Percentiles rank a stretch among this genome's conserved stretches.
Conservation (phyloP, 2,329 filamentous ascomycete species). For the Huntiella moniliformis region DNA sequence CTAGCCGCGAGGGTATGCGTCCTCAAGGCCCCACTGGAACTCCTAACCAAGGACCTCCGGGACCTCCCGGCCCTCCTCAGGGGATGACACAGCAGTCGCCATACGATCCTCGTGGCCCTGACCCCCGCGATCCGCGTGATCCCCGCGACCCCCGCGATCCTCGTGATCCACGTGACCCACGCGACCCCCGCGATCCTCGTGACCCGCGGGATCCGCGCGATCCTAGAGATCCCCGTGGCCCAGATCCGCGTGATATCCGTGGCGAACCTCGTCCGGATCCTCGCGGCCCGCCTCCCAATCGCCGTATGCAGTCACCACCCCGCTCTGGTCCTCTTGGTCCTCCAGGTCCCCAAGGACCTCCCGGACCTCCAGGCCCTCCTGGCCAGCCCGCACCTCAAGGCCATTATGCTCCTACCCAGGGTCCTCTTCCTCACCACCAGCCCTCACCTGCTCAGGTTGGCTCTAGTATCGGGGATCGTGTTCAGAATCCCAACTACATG, state of each 20-base stretch:
- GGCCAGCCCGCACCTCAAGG: slow-evolving; percentile 31
- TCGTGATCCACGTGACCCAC: slow-evolving; percentile 15
- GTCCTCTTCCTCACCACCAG: slow-evolving; percentile 18
- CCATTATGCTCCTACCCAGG: slow-evolving; percentile 22
- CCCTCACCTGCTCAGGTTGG: slow-evolving; percentile 16
- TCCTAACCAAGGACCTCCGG: not conserved
- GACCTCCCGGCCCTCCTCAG: slow-evolving; percentile 8
- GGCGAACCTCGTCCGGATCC: slow-evolving; percentile 9
- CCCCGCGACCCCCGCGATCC: slow-evolving; percentile 18
- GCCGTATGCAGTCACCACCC: slow-evolving; percentile 14
- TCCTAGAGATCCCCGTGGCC: slow-evolving; percentile 22
- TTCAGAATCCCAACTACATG: slow-evolving; percentile 43
- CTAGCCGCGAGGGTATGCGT: slow-evolving; percentile 32
- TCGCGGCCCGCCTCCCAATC: slow-evolving; percentile 27
- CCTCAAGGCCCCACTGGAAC: not conserved
- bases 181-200: not conserved
- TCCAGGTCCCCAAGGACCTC: slow-evolving; percentile 10
- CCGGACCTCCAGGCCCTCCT: slow-evolving; percentile 10
- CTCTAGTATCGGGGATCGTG: slow-evolving; percentile 25
- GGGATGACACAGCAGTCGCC: slow-evolving; percentile 37
- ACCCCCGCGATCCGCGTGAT: slow-evolving; percentile 9
- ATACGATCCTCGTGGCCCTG: slow-evolving; percentile 13
- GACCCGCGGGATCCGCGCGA: slow-evolving; percentile 22
- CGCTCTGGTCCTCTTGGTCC: slow-evolving; percentile 16
- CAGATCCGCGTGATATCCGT: slow-evolving; percentile 12